Evolutionary conservation across 2,329 filamentous ascomycete genomes (phyloP).

Genomic region (Ascochyta viciae-villosae): DNA sequence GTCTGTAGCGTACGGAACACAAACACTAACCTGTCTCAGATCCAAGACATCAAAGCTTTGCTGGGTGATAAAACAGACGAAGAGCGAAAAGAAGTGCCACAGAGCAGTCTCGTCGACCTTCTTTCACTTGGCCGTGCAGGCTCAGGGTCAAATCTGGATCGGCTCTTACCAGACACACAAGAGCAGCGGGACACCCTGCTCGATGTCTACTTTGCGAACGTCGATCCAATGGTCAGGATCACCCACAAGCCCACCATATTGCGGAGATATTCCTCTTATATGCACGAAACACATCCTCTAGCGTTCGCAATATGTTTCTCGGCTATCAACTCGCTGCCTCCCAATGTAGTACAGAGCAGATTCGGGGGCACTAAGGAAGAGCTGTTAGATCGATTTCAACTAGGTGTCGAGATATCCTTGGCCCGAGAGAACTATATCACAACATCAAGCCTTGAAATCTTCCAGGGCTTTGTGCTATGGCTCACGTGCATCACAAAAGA

Average conservation of each 20-base stretch:
- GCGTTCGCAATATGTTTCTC: slow-evolving; percentile 48
- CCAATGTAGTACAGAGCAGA: slow-evolving; percentile 37
- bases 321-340: slow-evolving; percentile 44
- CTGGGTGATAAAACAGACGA: slow-evolving; percentile 44
- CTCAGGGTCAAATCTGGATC: slow-evolving; percentile 33
- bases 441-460: slow-evolving; percentile 46
- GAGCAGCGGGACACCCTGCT: slow-evolving; percentile 44
- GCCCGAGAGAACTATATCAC: slow-evolving; percentile 48
- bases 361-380: slow-evolving; percentile 45
- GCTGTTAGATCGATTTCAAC: slow-evolving; percentile 41
- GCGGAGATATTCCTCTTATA: slow-evolving; percentile 38
- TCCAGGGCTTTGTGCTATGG: slow-evolving; percentile 49
- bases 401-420: slow-evolving; percentile 46
- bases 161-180: slow-evolving; percentile 40
- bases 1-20: not conserved
- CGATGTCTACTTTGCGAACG: slow-evolving; percentile 44
- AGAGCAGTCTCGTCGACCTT: slow-evolving; percentile 41
- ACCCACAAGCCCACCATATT: slow-evolving; percentile 43
- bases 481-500: slow-evolving; percentile 48
- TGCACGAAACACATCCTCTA: slow-evolving; percentile 42
- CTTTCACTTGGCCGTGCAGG: slow-evolving; percentile 43
- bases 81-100: slow-evolving; percentile 36
- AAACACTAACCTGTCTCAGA: slow-evolving; percentile 25
- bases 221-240: slow-evolving; percentile 49
- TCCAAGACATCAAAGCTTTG: slow-evolving; percentile 50